Conservation (phyloP, 73 alveolate species). For the Halteria grandinella region DNA sequence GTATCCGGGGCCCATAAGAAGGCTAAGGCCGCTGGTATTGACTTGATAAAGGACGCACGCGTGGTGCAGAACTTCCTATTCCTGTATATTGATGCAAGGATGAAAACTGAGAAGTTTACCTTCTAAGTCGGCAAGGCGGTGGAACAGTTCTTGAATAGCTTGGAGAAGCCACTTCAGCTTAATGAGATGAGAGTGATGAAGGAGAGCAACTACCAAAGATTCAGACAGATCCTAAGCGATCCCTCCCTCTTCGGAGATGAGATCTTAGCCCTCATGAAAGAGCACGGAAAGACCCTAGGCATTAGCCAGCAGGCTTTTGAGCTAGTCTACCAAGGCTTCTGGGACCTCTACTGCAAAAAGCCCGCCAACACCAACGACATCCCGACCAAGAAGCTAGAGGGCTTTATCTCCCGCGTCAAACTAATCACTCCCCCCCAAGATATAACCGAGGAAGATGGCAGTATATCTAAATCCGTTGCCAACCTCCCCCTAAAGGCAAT, state of each 20-base stretch:
- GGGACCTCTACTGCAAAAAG: conserved; percentile 56
- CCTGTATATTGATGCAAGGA: conserved; percentile 31
- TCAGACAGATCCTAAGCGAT: conserved; percentile 20
- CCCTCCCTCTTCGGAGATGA: conserved; percentile 22
- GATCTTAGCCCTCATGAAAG: background rate
- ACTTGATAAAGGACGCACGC: too few relatives aligned
- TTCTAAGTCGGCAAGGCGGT: conserved; percentile 34
- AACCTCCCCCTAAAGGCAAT: conserved; percentile 59
- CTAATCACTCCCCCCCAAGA: conserved; percentile 57
- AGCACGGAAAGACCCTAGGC: background rate
- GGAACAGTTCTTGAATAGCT: conserved; percentile 31
- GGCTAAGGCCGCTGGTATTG: too few relatives aligned
- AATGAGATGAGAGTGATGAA: conserved; percentile 55
- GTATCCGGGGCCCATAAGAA: conserved; percentile 4
- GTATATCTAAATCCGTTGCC: conserved; percentile 13
- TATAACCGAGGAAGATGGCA: conserved; percentile 21
- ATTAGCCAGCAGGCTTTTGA: conserved; percentile 15
- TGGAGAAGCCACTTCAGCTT: conserved; percentile 42
- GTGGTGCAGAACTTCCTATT: conserved; percentile 40
- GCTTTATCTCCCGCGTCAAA: conserved; percentile 30
- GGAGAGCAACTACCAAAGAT: conserved; percentile 24
- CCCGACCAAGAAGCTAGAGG: conserved; percentile 51
- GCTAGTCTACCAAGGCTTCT: conserved; percentile 39
- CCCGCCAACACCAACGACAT: conserved; percentile 34
- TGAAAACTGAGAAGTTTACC: conserved; percentile 35